Base-by-base conservation (phyloP, 148 eudicot genomes). In the Hydrangea macrophylla region DNA sequence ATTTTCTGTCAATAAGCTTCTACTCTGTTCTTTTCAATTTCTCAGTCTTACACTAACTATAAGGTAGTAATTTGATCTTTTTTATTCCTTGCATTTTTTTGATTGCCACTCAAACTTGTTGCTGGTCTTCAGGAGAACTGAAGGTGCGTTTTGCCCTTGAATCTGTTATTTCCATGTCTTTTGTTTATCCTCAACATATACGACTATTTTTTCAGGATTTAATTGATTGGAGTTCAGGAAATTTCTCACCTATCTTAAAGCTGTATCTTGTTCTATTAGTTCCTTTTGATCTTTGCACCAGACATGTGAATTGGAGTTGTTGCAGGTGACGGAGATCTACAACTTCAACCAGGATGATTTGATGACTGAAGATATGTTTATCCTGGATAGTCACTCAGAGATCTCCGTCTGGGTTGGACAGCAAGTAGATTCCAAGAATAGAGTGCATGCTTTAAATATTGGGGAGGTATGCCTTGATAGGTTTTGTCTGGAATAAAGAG, bases 371-470 rank as follows among this genome's bases (percentile, higher is more conserved):
- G 99, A 95, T 76, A 69, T 95, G 55, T 90, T 82, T 66, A 81
- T 95, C 73, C 87, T 95, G 71, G 92, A 95, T 74, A 82, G 89
- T 75, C 93, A 80, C 70, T 77, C 89, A n/a, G 93, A 85, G 69
- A 73, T 95, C 31, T 95, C 79, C 76, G 88, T 95, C 36, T 95
- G 99, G 99, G 92, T 95, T 48, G 99, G 99, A 65, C 89, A 84
- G 65, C 80, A 85, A 71, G 93, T 92, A 60, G 96, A 92, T 50
- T 61, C 90, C 63, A 92, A 87, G 86, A 78, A 67, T 68, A 87
- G 75, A 81, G 53, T 62, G 76, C 83, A 85, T 72, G 86, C 96
- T 76, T 79, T 89, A 75, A 75, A 64, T 40, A 84, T 87, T 20
- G 96, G 91, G 32, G 93, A 89, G 98, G 98, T 92, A 92, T 24